Conservation (phyloP, 441 rosid species). For the Geranium incanum region DNA sequence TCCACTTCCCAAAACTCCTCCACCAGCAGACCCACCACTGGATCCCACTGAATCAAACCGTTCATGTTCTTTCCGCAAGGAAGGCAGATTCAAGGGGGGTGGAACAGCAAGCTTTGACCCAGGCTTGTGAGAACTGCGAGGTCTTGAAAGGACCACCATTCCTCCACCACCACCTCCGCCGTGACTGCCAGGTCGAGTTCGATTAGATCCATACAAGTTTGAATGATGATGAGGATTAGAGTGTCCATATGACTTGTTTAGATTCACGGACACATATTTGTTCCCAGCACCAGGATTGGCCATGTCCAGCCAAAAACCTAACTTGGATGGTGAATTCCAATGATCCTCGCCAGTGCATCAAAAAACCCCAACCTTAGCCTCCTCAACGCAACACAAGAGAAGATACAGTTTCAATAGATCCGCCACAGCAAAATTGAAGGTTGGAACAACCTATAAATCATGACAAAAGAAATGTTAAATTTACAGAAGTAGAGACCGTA, state of each 20-base stretch:
- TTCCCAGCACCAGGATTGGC: conserved; percentile 80
- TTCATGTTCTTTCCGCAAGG: conserved; percentile 82
- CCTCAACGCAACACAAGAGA: conserved; percentile 16
- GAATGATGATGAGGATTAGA: conserved; percentile 38
- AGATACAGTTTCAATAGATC: conserved; percentile 26
- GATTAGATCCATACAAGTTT: conserved; percentile 37
- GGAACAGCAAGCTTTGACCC: conserved; percentile 94
- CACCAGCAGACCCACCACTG: conserved; percentile 51
- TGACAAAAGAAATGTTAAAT: background rate
- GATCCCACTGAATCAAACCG: conserved; percentile 64
- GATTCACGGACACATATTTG: conserved; percentile 74
- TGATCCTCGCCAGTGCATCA: conserved; percentile 62
- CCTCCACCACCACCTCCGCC: conserved; percentile 61
- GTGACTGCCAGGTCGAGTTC: conserved; percentile 38
- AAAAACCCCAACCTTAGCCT: conserved; percentile 28
- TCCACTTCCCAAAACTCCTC: conserved; percentile 62
- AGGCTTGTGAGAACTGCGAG: conserved; percentile 84
- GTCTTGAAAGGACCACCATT: conserved; percentile 86
- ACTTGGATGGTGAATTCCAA: conserved; percentile 34
- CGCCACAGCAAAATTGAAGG: conserved; percentile 18
- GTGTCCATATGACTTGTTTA: conserved; percentile 88
- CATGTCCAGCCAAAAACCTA: conserved; percentile 46
- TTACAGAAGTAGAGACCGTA: background rate
- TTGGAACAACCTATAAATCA: conserved; percentile 5
- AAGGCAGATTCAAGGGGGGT: conserved; percentile 97